phyloP scores from a whole-genome alignment of 192 early-diverging fungal genomes.

The Obelidium mucronatum region DNA sequence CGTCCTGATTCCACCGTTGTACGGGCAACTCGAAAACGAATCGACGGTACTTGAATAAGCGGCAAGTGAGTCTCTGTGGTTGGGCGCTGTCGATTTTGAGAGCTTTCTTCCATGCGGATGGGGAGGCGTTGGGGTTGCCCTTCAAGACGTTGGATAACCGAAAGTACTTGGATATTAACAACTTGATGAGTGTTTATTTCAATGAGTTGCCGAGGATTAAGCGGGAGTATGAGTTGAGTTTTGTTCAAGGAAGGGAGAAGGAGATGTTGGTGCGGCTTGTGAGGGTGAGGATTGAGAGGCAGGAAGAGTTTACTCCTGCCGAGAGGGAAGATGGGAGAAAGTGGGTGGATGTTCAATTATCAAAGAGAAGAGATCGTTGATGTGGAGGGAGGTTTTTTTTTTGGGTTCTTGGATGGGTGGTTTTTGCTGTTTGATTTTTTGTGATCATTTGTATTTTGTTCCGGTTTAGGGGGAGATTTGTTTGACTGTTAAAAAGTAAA shows the following conservation, averaged over 20 bases:
- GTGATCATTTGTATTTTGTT: no score
- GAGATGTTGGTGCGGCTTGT: slow-evolving; percentile 49
- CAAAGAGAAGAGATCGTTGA: slow-evolving; percentile 41
- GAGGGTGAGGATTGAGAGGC: slow-evolving; percentile 52
- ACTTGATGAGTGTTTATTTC: slow-evolving; percentile 40
- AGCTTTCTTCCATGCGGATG: slow-evolving; percentile 63
- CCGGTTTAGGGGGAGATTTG: no score
- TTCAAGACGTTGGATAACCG: slow-evolving; percentile 43
- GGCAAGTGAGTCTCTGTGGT: slow-evolving; percentile 53
- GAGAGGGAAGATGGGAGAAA: slow-evolving; percentile 42
- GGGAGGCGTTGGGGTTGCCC: slow-evolving; percentile 52
- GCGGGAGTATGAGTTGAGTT: slow-evolving; percentile 54
- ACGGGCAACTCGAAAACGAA: slow-evolving; percentile 52
- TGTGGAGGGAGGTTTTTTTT: no score
- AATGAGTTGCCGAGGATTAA: slow-evolving; percentile 45
- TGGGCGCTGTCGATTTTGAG: slow-evolving; percentile 43
- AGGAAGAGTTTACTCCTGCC: slow-evolving; percentile 32
- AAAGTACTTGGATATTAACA: slow-evolving; percentile 45
- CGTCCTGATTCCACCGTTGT: slow-evolving; percentile 56
- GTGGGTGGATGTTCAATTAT: slow-evolving; percentile 52
- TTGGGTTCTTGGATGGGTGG: no score
- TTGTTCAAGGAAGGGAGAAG: slow-evolving; percentile 44
- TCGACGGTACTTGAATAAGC: slow-evolving; percentile 50
- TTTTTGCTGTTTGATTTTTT: no score
- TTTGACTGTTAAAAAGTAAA: no score